phyloP scores from a whole-genome alignment of 306 rosid genomes.

The Elaeagnus macrophylla region DNA sequence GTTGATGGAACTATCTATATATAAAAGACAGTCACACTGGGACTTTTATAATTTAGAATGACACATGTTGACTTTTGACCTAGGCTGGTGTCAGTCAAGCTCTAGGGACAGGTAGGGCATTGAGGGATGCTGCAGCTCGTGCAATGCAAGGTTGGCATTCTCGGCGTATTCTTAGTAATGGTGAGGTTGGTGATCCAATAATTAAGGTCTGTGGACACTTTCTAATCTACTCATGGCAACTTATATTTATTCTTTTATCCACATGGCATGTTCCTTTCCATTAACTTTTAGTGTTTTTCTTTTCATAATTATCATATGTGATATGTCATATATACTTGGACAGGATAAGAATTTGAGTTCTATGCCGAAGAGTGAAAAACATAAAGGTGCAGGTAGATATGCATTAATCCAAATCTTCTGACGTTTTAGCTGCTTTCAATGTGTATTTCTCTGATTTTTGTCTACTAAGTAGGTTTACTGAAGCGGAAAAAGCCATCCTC shows the following conservation, averaged over 20 bases:
- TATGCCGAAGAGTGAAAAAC: conserved; percentile 46
- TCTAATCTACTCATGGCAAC: conserved; percentile 18
- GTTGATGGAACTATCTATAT: not conserved
- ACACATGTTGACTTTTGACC: conserved; percentile 4
- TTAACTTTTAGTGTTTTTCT: no score
- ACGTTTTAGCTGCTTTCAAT: conserved; percentile 6
- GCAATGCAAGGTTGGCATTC: conserved; percentile 91
- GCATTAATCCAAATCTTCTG: conserved; percentile 10
- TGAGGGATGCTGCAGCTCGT: conserved; percentile 79
- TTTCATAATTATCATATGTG: no score
- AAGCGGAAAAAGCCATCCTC: conserved; percentile 59
- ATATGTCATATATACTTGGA: no score
- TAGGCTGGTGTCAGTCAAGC: conserved; percentile 31
- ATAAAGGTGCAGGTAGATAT: conserved; percentile 46
- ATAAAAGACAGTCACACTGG: not conserved
- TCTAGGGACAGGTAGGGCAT: conserved; percentile 59
- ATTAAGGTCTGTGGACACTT: conserved; percentile 37
- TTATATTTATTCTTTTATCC: no score
- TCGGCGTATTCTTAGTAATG: conserved; percentile 60
- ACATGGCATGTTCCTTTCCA: no score
- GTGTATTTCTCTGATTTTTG: conserved; percentile 21
- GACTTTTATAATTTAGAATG: not conserved
- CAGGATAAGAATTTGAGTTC: no score
- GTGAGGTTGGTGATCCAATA: conserved; percentile 62
- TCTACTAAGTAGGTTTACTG: conserved; percentile 35